Evolutionary conservation across 768 basidiomycete genomes (phyloP).

Genomic region (Coprinopsis marcescibilis): DNA sequence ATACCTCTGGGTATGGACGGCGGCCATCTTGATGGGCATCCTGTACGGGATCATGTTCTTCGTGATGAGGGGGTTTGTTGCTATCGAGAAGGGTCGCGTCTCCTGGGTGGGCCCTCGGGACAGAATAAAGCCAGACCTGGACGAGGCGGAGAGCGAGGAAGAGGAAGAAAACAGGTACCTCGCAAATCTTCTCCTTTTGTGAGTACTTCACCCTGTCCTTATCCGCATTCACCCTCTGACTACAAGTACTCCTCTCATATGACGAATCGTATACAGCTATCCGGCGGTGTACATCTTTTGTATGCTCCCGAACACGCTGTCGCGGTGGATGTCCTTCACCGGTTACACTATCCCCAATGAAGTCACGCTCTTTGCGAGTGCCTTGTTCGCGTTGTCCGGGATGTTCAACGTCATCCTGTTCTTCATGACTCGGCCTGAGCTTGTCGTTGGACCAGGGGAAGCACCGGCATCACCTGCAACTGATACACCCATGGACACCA

Average conservation of each 20-base stretch:
- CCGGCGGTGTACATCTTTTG: slow-evolving; percentile 33
- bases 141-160: slow-evolving; percentile 20
- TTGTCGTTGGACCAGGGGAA: slow-evolving; percentile 16
- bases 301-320: slow-evolving; percentile 16
- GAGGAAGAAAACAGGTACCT: slow-evolving; percentile 22
- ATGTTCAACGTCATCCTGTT: slow-evolving; percentile 19
- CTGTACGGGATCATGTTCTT: slow-evolving; percentile 42
- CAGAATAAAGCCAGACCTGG: background rate
- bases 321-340: slow-evolving; percentile 19
- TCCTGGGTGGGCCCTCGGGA: slow-evolving; percentile 11
- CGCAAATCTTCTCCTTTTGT: slow-evolving; percentile 46
- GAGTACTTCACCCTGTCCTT: slow-evolving; percentile 17
- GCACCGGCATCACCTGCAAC: background rate
- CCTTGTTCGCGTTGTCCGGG: slow-evolving; percentile 17
- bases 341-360: slow-evolving; percentile 9
- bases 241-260: background rate
- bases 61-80: slow-evolving; percentile 32
- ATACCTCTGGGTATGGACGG: slow-evolving; percentile 49
- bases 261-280: slow-evolving; percentile 23
- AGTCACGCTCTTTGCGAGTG: slow-evolving; percentile 12
- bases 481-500: slow-evolving; percentile 1
- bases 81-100: slow-evolving; percentile 25
- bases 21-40: slow-evolving; percentile 34
- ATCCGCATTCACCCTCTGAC: background rate
- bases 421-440: slow-evolving; percentile 13